These are phyloP conservation scores for Cytospora leucostoma DNA, from an alignment of 2,329 filamentous ascomycete species.

Conservation along the genomic window DNA sequence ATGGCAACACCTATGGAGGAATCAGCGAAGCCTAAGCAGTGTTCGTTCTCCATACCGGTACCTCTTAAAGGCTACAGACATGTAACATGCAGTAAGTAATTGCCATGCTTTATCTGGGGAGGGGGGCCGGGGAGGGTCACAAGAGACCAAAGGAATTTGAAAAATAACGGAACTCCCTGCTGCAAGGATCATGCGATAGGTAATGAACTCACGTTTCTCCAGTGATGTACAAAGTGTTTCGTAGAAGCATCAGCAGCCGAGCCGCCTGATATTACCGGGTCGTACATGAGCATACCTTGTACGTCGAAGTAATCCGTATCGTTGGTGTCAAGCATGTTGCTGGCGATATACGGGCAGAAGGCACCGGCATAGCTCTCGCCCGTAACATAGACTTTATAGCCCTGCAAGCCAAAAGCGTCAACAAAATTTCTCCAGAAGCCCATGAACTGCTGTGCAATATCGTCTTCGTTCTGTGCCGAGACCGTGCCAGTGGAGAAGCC, in stretches of 20 bases:
- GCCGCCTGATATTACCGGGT: conserved; percentile 60
- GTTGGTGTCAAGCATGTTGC: conserved; percentile 66
- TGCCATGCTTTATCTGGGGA: too few species aligned
- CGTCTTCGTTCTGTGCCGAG: conserved; percentile 62
- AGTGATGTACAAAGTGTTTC: conserved; percentile 58
- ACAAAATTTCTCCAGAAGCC: conserved; percentile 76
- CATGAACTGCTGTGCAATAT: conserved; percentile 66
- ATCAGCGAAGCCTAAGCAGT: background rate
- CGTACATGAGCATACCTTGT: conserved; percentile 67
- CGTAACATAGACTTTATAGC: conserved; percentile 66
- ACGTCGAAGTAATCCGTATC: conserved; percentile 66
- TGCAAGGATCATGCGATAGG: background rate
- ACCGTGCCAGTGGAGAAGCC: conserved; percentile 66
- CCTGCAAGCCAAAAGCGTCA: conserved; percentile 62
- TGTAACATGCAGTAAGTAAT: too few species aligned
- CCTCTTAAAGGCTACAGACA: background rate
- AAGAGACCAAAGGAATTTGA: background rate
- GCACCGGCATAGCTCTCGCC: conserved; percentile 57
- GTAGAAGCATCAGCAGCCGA: conserved; percentile 45
- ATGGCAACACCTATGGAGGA: conserved; percentile 49
- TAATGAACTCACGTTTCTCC: conserved; percentile 36
- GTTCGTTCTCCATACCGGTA: background rate
- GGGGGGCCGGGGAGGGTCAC: too few species aligned
- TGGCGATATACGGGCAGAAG: conserved; percentile 67
- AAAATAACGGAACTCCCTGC: background rate